Conservation (phyloP, 2,329 filamentous ascomycete species). For the Dothideomycetes sp. region DNA sequence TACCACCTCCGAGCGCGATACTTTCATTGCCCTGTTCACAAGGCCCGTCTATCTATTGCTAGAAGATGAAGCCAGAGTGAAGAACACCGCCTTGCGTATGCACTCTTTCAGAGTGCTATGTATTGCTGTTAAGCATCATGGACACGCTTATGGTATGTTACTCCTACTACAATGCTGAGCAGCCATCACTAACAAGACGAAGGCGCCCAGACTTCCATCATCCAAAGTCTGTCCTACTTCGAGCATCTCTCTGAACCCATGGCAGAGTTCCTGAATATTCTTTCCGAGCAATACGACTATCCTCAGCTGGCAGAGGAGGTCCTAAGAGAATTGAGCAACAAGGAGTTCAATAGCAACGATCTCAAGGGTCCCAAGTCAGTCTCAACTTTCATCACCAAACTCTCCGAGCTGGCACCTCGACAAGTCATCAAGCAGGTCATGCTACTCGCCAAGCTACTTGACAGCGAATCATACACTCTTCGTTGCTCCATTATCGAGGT, state of each 20-base stretch:
- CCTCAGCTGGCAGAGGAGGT: slow-evolving; percentile 91
- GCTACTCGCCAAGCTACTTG: slow-evolving; percentile 82
- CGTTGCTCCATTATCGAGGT: slow-evolving; percentile 92
- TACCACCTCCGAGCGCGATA: slow-evolving; percentile 92
- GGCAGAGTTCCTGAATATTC: slow-evolving; percentile 94
- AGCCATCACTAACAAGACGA: slow-evolving; percentile 20
- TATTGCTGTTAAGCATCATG: slow-evolving; percentile 93
- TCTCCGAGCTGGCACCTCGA: slow-evolving; percentile 84
- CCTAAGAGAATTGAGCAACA: slow-evolving; percentile 85
- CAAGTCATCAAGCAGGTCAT: slow-evolving; percentile 97
- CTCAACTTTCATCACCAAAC: slow-evolving; percentile 81
- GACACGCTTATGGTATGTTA: slow-evolving; percentile 76
- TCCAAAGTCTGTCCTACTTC: slow-evolving; percentile 95
- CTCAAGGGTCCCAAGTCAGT: slow-evolving; percentile 92
- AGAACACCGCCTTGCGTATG: slow-evolving; percentile 82
- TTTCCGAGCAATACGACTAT: slow-evolving; percentile 96
- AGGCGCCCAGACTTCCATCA: slow-evolving; percentile 95
- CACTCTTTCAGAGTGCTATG: slow-evolving; percentile 95
- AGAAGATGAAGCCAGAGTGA: slow-evolving; percentile 87
- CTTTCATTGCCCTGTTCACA: slow-evolving; percentile 84
- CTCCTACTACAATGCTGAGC: neutral
- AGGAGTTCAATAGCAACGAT: slow-evolving; percentile 96
- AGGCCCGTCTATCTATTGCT: slow-evolving; percentile 87
- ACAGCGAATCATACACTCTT: slow-evolving; percentile 94
- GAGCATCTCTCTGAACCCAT: slow-evolving; percentile 98